A percentile compares a stretch with the other conserved stretches of the same genome.
Evolutionary conservation across 345 rosid genomes (phyloP).

Genomic region (Citrus unshiu): DNA sequence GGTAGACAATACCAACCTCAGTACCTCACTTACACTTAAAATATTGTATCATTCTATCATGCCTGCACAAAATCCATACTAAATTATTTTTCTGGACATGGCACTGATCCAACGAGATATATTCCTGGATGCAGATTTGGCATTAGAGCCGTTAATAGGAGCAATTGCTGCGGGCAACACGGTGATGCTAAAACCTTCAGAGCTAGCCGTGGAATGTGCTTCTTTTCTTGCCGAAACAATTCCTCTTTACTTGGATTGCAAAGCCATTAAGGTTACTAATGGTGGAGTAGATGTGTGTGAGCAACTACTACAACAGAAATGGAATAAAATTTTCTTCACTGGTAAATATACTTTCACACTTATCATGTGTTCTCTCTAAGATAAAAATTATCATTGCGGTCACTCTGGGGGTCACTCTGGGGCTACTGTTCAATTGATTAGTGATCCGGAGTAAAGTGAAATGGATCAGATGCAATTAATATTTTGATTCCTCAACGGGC

Average conservation of each 20-base stretch:
- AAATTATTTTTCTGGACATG: too few species aligned
- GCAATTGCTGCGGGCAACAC: conserved; percentile 95
- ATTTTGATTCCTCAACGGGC: not conserved
- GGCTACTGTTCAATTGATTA: not conserved
- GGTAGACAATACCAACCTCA: not conserved
- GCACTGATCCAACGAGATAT: not conserved
- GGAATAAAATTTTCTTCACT: conserved; percentile 95
- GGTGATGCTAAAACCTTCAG: conserved; percentile 71
- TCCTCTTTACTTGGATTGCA: conserved; percentile 60
- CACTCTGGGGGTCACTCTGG: not conserved
- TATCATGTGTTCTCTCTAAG: too few species aligned
- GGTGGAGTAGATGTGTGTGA: conserved; percentile 60
- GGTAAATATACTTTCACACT: conserved; percentile 31
- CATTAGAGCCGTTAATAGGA: conserved; percentile 79
- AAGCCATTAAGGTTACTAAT: conserved; percentile 62
- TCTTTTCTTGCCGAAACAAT: conserved; percentile 51
- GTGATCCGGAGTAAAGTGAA: too few species aligned
- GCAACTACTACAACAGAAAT: conserved; percentile 57
- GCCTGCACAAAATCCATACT: too few species aligned
- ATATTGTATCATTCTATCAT: not conserved
- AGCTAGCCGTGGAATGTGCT: conserved; percentile 56
- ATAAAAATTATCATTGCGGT: not conserved
- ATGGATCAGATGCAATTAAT: not conserved
- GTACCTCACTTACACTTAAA: not conserved
- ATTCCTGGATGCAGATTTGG: conserved; percentile 47